Evolutionary conservation across 371 early-diverging fungal species (phyloP).

Genomic region (Haplosporangium sp.): DNA sequence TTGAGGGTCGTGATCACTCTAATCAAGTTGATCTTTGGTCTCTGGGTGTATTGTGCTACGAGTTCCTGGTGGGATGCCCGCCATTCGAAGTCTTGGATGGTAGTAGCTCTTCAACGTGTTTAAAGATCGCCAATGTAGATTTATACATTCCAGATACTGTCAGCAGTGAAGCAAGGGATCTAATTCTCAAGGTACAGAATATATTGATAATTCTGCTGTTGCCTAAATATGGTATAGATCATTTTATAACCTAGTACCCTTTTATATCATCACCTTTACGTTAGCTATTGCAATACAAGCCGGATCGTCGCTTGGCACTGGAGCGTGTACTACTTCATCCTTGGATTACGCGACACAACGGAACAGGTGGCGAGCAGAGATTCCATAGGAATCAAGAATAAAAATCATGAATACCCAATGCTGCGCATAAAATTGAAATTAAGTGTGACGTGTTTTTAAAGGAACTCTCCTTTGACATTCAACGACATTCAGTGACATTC

Average conservation of each 20-base stretch:
- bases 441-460: not conserved
- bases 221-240: constrained; percentile 6
- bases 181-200: constrained; percentile 78
- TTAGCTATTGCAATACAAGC: constrained; percentile 79
- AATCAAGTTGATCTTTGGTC: constrained; percentile 98
- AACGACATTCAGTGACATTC: not conserved
- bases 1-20: constrained; percentile 88
- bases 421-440: not conserved
- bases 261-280: not conserved
- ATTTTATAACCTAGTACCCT: not conserved
- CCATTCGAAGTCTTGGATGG: constrained; percentile 90
- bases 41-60: constrained; percentile 97
- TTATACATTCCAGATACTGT: constrained; percentile 86
- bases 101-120: constrained; percentile 68
- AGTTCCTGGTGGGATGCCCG: constrained; percentile 95
- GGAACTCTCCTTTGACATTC: too few species aligned
- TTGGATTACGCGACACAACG: constrained; percentile 68
- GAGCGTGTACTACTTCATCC: constrained; percentile 85
- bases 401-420: too few species aligned
- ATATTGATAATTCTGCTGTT: not conserved
- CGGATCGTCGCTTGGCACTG: constrained; percentile 80
- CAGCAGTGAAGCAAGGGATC: constrained; percentile 87
- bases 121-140: constrained; percentile 88
- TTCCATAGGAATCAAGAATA: not conserved
- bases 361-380: not conserved